A percentile compares a stretch with the other conserved stretches of the same genome.
Conservation (phyloP, 495 filamentous ascomycete genomes). For the Talaromyces proteolyticus region DNA sequence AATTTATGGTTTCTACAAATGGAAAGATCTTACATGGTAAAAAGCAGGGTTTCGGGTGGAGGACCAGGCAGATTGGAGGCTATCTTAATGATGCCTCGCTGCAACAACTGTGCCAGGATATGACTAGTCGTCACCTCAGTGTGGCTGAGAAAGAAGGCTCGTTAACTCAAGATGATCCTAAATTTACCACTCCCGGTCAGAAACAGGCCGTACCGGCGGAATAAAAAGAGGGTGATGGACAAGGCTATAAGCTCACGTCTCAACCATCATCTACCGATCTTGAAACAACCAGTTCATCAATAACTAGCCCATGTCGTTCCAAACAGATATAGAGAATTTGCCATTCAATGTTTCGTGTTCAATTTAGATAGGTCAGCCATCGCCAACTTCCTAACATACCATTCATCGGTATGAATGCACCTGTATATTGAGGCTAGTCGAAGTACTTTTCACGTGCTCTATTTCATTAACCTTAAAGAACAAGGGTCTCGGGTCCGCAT, state of each 20-base stretch:
- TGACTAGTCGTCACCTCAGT: conserved; percentile 17
- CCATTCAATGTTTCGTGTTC: too few species aligned
- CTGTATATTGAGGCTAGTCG: too few species aligned
- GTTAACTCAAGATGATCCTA: conserved; percentile 9
- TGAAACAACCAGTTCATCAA: too few species aligned
- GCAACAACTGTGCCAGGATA: conserved; percentile 31
- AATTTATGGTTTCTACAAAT: conserved; percentile 38
- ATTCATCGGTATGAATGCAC: too few species aligned
- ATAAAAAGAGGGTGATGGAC: conserved; percentile 27
- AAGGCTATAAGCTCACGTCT: conserved; percentile 21
- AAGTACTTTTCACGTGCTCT: too few species aligned
- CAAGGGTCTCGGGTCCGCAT: too few species aligned
- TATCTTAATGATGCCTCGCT: conserved; percentile 27
- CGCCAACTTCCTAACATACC: too few species aligned
- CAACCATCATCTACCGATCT: too few species aligned
- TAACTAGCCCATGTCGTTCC: too few species aligned
- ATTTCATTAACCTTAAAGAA: too few species aligned
- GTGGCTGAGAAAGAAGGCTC: conserved; percentile 7
- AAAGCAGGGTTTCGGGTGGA: conserved; percentile 31
- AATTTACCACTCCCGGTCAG: neutral
- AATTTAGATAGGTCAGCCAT: too few species aligned
- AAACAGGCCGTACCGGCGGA: conserved; percentile 10
- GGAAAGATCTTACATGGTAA: conserved; percentile 27
- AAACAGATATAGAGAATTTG: too few species aligned
- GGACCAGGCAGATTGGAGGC: conserved; percentile 35